Conservation (phyloP, 345 rosid genomes). For the Cochlearia excelsa region DNA sequence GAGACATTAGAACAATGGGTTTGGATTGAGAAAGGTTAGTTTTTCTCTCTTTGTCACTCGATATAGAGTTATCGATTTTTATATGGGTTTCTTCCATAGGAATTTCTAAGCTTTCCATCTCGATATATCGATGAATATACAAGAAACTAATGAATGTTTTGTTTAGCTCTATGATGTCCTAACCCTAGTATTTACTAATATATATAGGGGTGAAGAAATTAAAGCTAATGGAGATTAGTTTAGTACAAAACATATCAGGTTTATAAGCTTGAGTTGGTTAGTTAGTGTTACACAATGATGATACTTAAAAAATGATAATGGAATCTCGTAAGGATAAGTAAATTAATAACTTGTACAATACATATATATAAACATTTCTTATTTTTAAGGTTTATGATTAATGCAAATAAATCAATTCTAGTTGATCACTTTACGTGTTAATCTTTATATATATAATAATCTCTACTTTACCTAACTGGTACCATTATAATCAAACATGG, state of each 20-base stretch:
- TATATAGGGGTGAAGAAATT: conserved; percentile 14
- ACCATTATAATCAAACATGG: conserved; percentile 24
- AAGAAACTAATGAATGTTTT: not conserved
- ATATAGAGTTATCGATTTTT: conserved; percentile 9
- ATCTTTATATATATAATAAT: conserved; percentile 7
- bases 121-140: not conserved
- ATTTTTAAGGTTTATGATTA: too few relatives aligned
- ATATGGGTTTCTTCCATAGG: conserved; percentile 29
- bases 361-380: not conserved
- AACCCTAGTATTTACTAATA: conserved; percentile 1
- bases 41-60: conserved; percentile 18
- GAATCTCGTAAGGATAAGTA: conserved; percentile 21
- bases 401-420: not conserved
- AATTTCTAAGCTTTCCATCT: conserved; percentile 25
- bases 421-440: conserved; percentile 5
- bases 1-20: conserved; percentile 27
- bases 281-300: conserved; percentile 25
- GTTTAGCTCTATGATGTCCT: conserved; percentile 20
- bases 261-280: conserved; percentile 5
- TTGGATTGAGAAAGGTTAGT: conserved; percentile 16
- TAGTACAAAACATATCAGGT: conserved; percentile 23
- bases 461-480: conserved; percentile 33
- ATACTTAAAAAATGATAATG: conserved; percentile 17
- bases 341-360: conserved; percentile 14
- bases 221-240: conserved; percentile 14